Percentiles rank a stretch among this genome's conserved stretches.
These are phyloP conservation scores for Mortierella sp. DNA, from an alignment of 371 early-diverging fungal genomes.

Conservation along the genomic window DNA sequence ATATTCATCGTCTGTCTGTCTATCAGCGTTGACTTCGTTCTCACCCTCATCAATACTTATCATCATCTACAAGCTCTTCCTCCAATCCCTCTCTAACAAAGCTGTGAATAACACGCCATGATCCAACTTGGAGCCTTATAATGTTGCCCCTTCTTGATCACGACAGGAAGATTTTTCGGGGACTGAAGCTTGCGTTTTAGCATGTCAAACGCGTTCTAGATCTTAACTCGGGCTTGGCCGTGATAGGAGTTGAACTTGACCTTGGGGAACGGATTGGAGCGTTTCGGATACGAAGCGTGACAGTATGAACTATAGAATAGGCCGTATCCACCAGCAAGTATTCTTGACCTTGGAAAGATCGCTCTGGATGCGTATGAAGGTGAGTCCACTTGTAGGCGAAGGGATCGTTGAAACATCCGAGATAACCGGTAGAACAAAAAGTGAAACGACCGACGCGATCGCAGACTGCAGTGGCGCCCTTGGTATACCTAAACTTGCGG, in stretches of 20 bases:
- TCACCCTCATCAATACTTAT: not conserved
- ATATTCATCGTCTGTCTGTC: not conserved
- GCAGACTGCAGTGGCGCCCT: slow-evolving; percentile 7
- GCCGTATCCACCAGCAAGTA: slow-evolving; percentile 13
- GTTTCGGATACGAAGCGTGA: slow-evolving; percentile 14
- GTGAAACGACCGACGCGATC: slow-evolving; percentile 12
- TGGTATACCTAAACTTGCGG: not conserved
- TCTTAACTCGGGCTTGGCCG: slow-evolving; percentile 16
- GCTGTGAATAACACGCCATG: slow-evolving; percentile 13
- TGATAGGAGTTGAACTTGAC: slow-evolving; percentile 14
- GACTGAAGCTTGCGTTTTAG: slow-evolving; percentile 22
- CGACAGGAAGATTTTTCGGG: slow-evolving; percentile 9
- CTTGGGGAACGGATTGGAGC: not conserved
- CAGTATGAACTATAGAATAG: not conserved
- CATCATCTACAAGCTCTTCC: not conserved
- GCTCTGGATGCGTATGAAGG: not conserved
- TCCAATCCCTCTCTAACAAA: not conserved
- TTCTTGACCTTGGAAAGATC: slow-evolving; percentile 15
- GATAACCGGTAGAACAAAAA: not conserved
- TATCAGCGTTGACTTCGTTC: not conserved
- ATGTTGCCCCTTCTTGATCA: not conserved
- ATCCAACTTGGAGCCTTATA: slow-evolving; percentile 12
- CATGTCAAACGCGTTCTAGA: slow-evolving; percentile 33
- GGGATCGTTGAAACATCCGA: slow-evolving; percentile 5
- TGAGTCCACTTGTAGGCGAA: not conserved